Conservation (phyloP, 1,284 basidiomycete species). For the Apiotrichum montevideense region DNA sequence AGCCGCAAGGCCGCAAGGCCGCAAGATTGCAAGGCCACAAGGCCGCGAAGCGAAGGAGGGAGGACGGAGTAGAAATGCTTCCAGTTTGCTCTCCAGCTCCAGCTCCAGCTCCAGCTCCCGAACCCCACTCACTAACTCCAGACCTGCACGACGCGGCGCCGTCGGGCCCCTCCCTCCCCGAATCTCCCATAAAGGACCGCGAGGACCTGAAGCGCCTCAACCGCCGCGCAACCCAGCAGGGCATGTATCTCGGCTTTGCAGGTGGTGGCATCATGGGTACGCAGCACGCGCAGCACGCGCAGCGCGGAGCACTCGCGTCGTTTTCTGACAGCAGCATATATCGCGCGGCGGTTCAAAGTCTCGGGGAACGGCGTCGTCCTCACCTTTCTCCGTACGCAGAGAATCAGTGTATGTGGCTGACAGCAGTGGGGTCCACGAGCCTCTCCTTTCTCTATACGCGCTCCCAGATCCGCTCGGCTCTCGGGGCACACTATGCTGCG, state of each 20-base stretch:
- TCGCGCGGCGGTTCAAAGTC: conserved; percentile 9
- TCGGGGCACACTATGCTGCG: conserved; percentile 12
- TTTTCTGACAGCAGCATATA: conserved; percentile 13
- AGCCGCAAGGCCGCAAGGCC: too few relatives aligned
- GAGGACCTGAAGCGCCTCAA: conserved; percentile 15
- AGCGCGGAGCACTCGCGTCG: not conserved
- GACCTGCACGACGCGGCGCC: too few relatives aligned
- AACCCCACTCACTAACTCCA: too few relatives aligned
- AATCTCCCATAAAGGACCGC: conserved; percentile 5
- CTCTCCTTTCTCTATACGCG: conserved; percentile 26
- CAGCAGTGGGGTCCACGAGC: conserved; percentile 24
- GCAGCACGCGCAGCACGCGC: not conserved
- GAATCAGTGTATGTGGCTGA: not conserved
- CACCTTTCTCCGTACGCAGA: conserved; percentile 26
- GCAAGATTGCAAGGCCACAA: too few relatives aligned
- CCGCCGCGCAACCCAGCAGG: conserved; percentile 16
- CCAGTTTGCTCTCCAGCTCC: too few relatives aligned
- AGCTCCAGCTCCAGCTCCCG: too few relatives aligned
- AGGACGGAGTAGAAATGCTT: too few relatives aligned
- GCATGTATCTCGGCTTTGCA: conserved; percentile 16
- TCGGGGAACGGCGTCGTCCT: conserved; percentile 22
- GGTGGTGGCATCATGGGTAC: conserved; percentile 17
- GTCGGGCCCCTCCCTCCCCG: not conserved
- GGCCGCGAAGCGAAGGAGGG: too few relatives aligned
- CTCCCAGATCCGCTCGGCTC: conserved; percentile 14